Percentiles rank a stretch among this genome's conserved stretches.
phyloP scores from a whole-genome alignment of 495 filamentous ascomycete genomes.

The Lasiosphaeria ovina region DNA sequence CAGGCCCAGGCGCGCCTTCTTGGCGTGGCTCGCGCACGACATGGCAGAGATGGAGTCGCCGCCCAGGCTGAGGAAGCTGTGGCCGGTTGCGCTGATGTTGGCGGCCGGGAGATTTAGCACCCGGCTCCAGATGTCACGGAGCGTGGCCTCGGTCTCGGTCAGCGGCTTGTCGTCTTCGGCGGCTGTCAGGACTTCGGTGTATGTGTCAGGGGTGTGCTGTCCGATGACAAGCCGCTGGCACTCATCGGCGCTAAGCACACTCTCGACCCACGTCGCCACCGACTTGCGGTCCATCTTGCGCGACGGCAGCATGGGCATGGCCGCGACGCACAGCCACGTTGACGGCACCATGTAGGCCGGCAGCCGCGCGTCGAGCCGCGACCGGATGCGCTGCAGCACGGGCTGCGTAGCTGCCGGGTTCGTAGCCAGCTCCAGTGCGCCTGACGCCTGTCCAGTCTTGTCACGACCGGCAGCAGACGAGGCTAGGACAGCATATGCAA shows the following conservation, averaged over 20 bases:
- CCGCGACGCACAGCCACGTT: conserved; percentile 20
- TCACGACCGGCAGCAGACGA: not conserved
- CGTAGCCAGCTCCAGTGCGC: conserved; percentile 2
- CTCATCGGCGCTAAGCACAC: conserved; percentile 12
- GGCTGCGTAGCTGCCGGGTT: conserved; percentile 6
- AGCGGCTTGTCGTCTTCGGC: not conserved
- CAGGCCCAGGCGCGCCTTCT: conserved; percentile 18
- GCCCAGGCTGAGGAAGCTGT: conserved; percentile 57
- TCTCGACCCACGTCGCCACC: conserved; percentile 24
- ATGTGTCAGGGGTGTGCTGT: not conserved
- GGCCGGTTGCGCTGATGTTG: conserved; percentile 42
- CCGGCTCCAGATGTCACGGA: conserved; percentile 26
- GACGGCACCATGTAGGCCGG: conserved; percentile 55
- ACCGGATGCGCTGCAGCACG: conserved; percentile 13
- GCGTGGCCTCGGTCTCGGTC: conserved; percentile 20
- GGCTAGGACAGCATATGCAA: not conserved
- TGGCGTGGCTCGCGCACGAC: conserved; percentile 31
- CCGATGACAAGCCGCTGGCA: conserved; percentile 19
- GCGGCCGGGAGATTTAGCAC: conserved; percentile 24
- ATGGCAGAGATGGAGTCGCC: conserved; percentile 68
- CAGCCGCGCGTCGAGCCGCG: conserved; percentile 8
- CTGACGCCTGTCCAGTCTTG: not conserved
- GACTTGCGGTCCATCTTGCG: conserved; percentile 27
- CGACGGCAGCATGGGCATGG: conserved; percentile 23
- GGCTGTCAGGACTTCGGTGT: not conserved